Conservation (phyloP, 2,329 filamentous ascomycete genomes). For the Cryphonectria carpinicola region DNA sequence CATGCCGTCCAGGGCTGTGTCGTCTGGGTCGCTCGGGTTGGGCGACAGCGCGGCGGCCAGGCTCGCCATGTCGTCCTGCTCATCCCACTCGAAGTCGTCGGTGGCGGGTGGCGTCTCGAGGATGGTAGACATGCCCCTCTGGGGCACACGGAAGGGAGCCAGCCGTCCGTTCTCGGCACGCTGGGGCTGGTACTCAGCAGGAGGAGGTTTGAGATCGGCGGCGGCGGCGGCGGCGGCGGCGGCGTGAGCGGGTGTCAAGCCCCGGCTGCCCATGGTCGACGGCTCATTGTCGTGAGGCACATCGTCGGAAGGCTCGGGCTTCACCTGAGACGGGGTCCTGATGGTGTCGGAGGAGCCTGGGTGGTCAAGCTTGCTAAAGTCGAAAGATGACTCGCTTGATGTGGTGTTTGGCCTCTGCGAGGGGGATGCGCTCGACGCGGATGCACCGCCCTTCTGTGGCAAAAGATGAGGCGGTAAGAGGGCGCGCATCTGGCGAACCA, state of each 20-base stretch:
- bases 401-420: conserved; percentile 19
- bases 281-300: conserved; percentile 22
- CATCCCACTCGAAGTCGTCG: conserved; percentile 45
- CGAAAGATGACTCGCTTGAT: conserved; percentile 26
- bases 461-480: conserved; percentile 35
- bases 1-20: conserved; percentile 44
- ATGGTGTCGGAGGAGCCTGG: conserved; percentile 21
- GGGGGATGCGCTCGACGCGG: conserved; percentile 12
- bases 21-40: conserved; percentile 32
- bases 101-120: conserved; percentile 41
- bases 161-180: conserved; percentile 26
- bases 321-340: conserved; percentile 23
- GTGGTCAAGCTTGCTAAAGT: conserved; percentile 29
- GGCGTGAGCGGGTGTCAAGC: conserved; percentile 16
- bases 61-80: conserved; percentile 37
- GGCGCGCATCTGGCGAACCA: conserved; percentile 38
- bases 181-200: conserved; percentile 17
- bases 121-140: conserved; percentile 30
- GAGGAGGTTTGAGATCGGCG: conserved; percentile 20
- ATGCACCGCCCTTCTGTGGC: conserved; percentile 28
- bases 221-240: conserved; percentile 7
- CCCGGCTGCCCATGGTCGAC: conserved; percentile 17
- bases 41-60: conserved; percentile 34
- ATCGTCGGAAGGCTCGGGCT: conserved; percentile 29
- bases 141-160: conserved; percentile 28